Conservation (phyloP, 495 filamentous ascomycete genomes). For the Tuber melanosporum region DNA sequence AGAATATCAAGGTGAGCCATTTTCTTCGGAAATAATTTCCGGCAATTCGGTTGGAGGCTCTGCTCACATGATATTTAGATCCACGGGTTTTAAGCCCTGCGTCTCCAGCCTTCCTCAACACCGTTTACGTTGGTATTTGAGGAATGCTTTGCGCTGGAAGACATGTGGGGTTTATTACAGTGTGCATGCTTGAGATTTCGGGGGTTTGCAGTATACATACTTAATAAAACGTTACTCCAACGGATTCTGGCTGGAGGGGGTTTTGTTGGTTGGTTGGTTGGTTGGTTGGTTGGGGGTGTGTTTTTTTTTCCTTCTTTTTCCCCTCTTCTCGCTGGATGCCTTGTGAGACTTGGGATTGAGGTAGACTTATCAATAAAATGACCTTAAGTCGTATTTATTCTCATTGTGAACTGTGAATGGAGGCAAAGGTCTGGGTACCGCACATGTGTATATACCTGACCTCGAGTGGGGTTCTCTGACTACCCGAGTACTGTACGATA, state of each 20-base stretch:
- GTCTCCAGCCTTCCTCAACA: constrained; percentile 37
- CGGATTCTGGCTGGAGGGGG: not conserved
- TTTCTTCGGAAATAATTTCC: constrained; percentile 5
- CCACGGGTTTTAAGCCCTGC: constrained; percentile 66
- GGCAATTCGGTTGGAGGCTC: constrained; percentile 5
- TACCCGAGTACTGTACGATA: no score
- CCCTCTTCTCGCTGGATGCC: not conserved
- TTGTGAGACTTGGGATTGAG: not conserved
- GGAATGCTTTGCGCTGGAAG: not conserved
- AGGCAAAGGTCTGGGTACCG: not conserved
- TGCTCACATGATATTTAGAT: constrained; percentile 46
- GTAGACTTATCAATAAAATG: not conserved
- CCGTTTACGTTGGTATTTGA: constrained; percentile 6
- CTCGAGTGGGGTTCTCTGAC: not conserved
- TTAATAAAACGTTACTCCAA: not conserved
- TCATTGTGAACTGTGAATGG: not conserved
- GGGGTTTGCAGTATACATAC: not conserved
- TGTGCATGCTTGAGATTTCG: not conserved
- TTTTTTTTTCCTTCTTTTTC: not conserved
- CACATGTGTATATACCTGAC: not conserved
- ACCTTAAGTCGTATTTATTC: not conserved
- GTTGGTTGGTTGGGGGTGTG: not conserved
- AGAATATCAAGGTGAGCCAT: constrained; percentile 67
- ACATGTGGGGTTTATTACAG: not conserved
- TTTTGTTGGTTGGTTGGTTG: not conserved